These are phyloP conservation scores for Tardiomyces depauwii DNA, from an alignment of 1,139 yeast species.

Conservation along the genomic window DNA sequence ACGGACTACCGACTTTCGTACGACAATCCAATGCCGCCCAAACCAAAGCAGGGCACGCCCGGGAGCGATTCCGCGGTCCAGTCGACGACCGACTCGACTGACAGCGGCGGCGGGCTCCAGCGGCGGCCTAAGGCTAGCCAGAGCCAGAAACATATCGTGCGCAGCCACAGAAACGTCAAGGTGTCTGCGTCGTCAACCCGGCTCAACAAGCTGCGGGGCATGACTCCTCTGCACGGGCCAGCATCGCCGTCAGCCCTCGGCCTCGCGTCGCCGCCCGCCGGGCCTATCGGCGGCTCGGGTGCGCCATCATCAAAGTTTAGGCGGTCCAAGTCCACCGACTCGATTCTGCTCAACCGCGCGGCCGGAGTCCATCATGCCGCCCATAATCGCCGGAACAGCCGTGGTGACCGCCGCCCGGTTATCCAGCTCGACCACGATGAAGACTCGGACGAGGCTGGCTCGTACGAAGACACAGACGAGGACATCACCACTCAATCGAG, in stretches of 20 bases:
- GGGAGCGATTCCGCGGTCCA: too few species aligned
- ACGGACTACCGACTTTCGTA: too few species aligned
- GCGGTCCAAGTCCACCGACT: background rate
- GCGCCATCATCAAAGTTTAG: background rate
- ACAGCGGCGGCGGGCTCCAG: conserved; percentile 4
- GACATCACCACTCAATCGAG: conserved; percentile 13
- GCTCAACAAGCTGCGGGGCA: conserved; percentile 6
- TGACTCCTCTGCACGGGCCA: background rate
- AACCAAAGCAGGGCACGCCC: too few species aligned
- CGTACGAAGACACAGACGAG: conserved; percentile 24
- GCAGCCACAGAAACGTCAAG: background rate
- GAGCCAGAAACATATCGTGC: conserved; percentile 9
- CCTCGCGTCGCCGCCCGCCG: background rate
- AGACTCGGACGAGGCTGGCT: conserved; percentile 29
- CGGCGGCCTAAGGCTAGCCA: conserved; percentile 9
- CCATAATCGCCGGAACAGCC: conserved; percentile 11
- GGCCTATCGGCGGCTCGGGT: background rate
- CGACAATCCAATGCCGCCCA: too few species aligned
- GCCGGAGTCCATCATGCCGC: background rate
- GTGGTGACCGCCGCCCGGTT: conserved; percentile 17
- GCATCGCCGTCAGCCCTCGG: background rate
- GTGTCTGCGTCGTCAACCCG: conserved; percentile 8
- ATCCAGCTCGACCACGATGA: conserved; percentile 23
- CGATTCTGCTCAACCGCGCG: background rate
- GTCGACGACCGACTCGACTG: too few species aligned